Evolutionary conservation across 23 red algal species (phyloP), one percentile per base, ranked within the genome.

Genomic region (Chondrus crispus): DNA sequence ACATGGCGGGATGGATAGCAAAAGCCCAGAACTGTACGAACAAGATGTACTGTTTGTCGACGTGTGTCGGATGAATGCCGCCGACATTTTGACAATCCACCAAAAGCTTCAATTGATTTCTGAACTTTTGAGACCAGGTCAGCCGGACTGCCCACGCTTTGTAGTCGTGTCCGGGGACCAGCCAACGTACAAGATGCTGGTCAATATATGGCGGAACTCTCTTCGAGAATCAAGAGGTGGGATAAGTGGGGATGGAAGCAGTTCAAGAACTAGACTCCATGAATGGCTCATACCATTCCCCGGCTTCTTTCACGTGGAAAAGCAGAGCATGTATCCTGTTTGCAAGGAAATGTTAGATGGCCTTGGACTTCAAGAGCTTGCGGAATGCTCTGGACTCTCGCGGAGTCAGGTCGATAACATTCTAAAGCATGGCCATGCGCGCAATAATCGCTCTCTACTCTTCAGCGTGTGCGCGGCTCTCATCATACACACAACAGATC

Each of bases 1-100:
- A 19, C 37, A 74, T 41, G 69, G 69, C n/a, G 69, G 69, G 6
- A 5, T 74, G 37, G 69, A 74, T 4, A 5, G 7, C 37, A 74
- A 6, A 5, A 8, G 7, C 12, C 7, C 10, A 5, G 5, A 6
- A 20, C 22, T 74, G 36, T 40, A 5, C 5, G 69, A 74, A 12
- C 69, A 74, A n/a, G 29, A 74, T 12, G 37, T 74, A 16, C 22
- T 74, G 69, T 74, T 74, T 44, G 69, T 74, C 20, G 69, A 74
- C 22, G 36, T 74, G 7, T 12, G 13, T 7, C 10, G 69, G 48
- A 43, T 40, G 6, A 74, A 44, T 35, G 69, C 13, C n/a, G 32
- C 69, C 5, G 69, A 74, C 32, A 74, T 74, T 6, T 44, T 74
- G 5, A 74, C 24, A 41, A 39, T 74, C 13, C 69, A 74, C 48